Evolutionary conservation across 176 grass and related monocot species (phyloP).

Genomic region (Chrysopogon serrulatus): DNA sequence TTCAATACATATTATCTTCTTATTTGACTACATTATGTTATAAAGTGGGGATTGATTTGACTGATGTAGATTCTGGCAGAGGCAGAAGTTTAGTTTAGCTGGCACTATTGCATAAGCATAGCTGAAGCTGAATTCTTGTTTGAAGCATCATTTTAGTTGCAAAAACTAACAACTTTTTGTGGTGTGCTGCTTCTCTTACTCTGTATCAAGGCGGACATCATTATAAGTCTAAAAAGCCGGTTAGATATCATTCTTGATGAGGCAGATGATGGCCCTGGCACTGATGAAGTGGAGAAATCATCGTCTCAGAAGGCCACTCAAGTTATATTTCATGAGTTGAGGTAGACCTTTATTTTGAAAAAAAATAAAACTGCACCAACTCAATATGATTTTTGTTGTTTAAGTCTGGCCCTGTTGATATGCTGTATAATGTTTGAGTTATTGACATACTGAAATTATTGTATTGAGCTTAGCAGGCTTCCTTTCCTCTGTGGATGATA

Average conservation of each 20-base stretch:
- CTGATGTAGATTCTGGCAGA: not conserved
- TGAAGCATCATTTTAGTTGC: not conserved
- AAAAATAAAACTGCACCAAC: not conserved
- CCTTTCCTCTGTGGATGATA: not conserved
- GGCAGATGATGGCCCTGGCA: conserved; percentile 44
- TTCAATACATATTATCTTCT: not conserved
- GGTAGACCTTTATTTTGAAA: conserved; percentile 43
- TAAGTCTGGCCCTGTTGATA: not conserved
- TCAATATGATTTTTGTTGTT: not conserved
- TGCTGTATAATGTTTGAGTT: not conserved
- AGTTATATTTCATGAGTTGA: conserved; percentile 65
- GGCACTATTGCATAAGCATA: not conserved
- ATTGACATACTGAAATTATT: not conserved
- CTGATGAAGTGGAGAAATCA: conserved; percentile 18
- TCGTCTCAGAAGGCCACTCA: conserved; percentile 45
- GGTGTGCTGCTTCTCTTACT: conserved; percentile 1
- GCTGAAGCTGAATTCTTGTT: not conserved
- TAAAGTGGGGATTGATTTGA: conserved; percentile 5
- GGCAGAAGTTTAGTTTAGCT: not conserved
- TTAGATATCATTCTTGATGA: conserved; percentile 80
- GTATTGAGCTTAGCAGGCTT: not conserved
- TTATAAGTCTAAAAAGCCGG: conserved; percentile 72
- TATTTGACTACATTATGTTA: not conserved
- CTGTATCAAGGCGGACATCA: conserved; percentile 51
- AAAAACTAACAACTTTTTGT: not conserved